Evolutionary conservation across 202 grass and related monocot genomes (phyloP).

Genomic region (Zoysia matrella): DNA sequence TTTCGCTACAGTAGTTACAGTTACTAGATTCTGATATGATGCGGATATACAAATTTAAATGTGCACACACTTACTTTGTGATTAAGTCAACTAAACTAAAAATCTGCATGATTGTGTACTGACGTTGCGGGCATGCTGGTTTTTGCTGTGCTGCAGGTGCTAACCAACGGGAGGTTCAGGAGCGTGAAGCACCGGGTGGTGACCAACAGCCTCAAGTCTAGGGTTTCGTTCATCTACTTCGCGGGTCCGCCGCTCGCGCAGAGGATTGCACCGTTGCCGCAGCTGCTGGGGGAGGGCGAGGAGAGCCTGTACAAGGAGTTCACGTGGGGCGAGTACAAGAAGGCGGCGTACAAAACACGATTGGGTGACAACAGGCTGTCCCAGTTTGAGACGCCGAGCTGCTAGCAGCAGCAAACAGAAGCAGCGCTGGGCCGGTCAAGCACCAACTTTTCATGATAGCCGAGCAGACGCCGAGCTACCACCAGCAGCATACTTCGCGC

Average conservation of each 20-base stretch:
- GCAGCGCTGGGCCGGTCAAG: slow-evolving; percentile 12
- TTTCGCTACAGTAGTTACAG: not conserved
- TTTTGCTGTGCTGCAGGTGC: slow-evolving; percentile 44
- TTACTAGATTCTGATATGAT: slow-evolving; percentile 15
- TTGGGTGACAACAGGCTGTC: slow-evolving; percentile 87
- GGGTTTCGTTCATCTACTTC: slow-evolving; percentile 97
- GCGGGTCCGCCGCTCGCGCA: slow-evolving; percentile 63
- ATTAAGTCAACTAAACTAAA: slow-evolving; percentile 23
- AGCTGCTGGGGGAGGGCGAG: slow-evolving; percentile 79
- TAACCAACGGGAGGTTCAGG: slow-evolving; percentile 91
- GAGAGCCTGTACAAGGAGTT: slow-evolving; percentile 92
- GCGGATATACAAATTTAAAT: slow-evolving; percentile 4
- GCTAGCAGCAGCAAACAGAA: not conserved
- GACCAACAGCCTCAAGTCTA: slow-evolving; percentile 79
- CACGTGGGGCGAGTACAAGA: slow-evolving; percentile 98
- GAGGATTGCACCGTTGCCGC: slow-evolving; percentile 76
- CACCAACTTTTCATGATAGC: slow-evolving; percentile 17
- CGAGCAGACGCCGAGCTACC: not conserved
- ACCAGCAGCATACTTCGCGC: no score
- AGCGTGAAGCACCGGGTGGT: slow-evolving; percentile 96
- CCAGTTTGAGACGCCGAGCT: slow-evolving; percentile 57
- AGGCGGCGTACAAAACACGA: slow-evolving; percentile 86
- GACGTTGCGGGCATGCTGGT: not conserved
- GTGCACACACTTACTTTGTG: not conserved
- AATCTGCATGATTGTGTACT: not conserved